Evolutionary conservation across 2,329 filamentous ascomycete species (phyloP).

Genomic region (Cordyceps pruinosa): DNA sequence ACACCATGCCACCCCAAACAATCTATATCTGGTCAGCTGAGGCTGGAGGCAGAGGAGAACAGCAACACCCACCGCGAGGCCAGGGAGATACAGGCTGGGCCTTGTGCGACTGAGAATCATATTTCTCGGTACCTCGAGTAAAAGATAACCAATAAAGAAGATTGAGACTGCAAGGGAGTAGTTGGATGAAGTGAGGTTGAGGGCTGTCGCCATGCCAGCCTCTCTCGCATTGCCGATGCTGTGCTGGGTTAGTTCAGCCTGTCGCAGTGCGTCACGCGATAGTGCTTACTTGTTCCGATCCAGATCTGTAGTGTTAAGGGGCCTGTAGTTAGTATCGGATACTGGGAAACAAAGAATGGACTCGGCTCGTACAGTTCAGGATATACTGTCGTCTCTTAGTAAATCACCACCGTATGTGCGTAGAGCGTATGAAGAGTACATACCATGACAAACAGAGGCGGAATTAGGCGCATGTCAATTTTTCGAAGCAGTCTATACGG

Average conservation of each 20-base stretch:
- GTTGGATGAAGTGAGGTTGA: conserved; percentile 2
- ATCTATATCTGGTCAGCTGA: background rate
- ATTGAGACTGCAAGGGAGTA: conserved; percentile 12
- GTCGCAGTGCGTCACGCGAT: background rate
- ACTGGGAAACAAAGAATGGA: too few relatives aligned
- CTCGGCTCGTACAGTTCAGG: background rate
- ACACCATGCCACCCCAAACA: background rate
- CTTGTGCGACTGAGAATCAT: conserved; percentile 42
- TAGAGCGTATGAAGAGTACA: background rate
- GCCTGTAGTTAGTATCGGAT: too few relatives aligned
- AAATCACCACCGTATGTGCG: background rate
- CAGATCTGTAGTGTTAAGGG: background rate
- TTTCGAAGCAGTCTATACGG: background rate
- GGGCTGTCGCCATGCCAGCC: conserved; percentile 12
- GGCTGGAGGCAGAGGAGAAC: background rate
- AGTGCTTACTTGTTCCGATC: conserved; percentile 1
- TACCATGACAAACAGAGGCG: conserved; percentile 7
- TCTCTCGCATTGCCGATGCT: conserved; percentile 14
- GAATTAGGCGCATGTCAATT: conserved; percentile 6
- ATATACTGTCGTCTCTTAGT: background rate
- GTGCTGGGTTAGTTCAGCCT: background rate
- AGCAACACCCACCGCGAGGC: conserved; percentile 3
- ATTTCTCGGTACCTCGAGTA: conserved; percentile 57
- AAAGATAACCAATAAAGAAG: conserved; percentile 39
- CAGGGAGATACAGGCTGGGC: conserved; percentile 9